Percentiles rank a stretch among this genome's conserved stretches.
Conservation (phyloP, 164 flowering plant genomes). For the Annona cherimola region DNA sequence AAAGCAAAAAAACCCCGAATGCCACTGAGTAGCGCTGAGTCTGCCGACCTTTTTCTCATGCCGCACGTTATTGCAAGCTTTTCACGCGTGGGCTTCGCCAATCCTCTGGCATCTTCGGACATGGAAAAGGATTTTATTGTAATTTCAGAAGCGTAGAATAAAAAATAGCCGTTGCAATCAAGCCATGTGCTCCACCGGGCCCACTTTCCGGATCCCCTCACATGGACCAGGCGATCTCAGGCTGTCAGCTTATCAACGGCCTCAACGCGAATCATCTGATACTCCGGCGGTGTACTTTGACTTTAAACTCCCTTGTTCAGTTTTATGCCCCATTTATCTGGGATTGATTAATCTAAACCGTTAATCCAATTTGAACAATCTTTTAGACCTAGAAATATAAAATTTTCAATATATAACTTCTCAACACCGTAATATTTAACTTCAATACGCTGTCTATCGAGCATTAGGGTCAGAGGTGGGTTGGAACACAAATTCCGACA, state of each 20-base stretch:
- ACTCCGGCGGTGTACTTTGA: background rate
- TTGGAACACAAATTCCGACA: no score
- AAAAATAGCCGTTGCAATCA: slow-evolving; percentile 1
- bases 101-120: no score
- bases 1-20: no score
- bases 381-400: background rate
- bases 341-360: background rate
- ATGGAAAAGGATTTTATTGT: background rate
- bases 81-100: no score
- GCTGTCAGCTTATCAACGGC: slow-evolving; percentile 21
- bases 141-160: background rate
- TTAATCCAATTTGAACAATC: background rate
- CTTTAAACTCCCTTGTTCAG: background rate
- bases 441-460: background rate
- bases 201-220: background rate
- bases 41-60: no score
- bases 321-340: background rate
- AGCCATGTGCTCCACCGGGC: background rate
- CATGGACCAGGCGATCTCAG: background rate
- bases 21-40: no score
- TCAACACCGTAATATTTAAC: no score
- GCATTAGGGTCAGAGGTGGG: background rate
- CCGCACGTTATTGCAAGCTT: no score
- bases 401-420: no score
- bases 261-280: background rate